Base-by-base conservation (phyloP, 345 rosid genomes). In the Pistacia integerrima region DNA sequence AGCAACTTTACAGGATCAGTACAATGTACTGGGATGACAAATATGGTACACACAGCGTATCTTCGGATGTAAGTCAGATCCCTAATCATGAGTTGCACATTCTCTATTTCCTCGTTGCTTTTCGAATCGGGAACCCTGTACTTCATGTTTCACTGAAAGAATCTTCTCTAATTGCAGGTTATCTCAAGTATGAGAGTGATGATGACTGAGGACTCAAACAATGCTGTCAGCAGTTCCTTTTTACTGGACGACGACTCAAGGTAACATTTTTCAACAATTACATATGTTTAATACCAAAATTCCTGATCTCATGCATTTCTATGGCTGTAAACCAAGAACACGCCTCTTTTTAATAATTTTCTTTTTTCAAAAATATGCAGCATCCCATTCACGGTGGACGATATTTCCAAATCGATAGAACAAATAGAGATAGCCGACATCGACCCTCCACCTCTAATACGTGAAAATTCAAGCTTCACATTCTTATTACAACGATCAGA, bases 11-110 rank as follows among this genome's bases (percentile, higher is more conserved):
- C 82, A 81, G 98, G 88, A 93, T 96, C 82, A 88, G 98, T 80
- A 91, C 97, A 64, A 93, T 93, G 98, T 96, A 96, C 78, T 96
- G 93, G 90, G 99, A 96, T 71, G 97, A 93, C 86, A 96, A 93
- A 80, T 96, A 96, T 46, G 95, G 97, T 55, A 93, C 98, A 28
- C 99, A 88, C 38, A 93, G 89, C 61, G 98, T 93, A 70, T 93
- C 99, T 67, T 77, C 97, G 65, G 97, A 96, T 74, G 99, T 93
- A 89, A 89, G 91, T 11, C 17, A 33, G 14, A 9, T 28, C 4
- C 4, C n/a, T 63, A 11, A 69, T 55, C 56, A 18, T 25, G 17
- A 30, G 18, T 16, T 22, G 46, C 17, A 28, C 48, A 70, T 30
- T 49, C 74, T 59, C 22, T n/a, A n/a, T 18, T 56, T 56, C n/a